Percentiles rank a stretch among this genome's conserved stretches.
Evolutionary conservation across 352 stramenopile genomes (phyloP).

Genomic region (Pythium insidiosum): DNA sequence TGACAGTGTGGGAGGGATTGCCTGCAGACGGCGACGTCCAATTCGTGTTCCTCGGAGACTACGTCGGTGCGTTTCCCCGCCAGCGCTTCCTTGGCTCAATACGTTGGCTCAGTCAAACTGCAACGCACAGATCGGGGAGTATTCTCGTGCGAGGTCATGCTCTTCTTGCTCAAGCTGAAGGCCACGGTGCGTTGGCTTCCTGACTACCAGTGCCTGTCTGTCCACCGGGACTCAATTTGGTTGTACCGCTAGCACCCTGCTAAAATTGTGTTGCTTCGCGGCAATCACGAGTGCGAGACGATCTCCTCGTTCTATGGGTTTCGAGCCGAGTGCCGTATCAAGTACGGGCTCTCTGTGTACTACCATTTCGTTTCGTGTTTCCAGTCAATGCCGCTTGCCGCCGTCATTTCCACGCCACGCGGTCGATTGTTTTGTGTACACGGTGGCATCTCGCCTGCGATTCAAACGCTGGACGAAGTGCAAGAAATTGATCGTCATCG

Average conservation of each 20-base stretch:
- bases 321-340: slow-evolving; percentile 65
- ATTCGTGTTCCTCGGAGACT: slow-evolving; percentile 72
- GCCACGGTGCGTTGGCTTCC: slow-evolving; percentile 28
- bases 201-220: too few species aligned
- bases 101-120: neutral
- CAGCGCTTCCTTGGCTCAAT: neutral
- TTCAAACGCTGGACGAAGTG: slow-evolving; percentile 43
- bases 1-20: neutral
- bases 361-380: slow-evolving; percentile 81
- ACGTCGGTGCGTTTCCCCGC: slow-evolving; percentile 35
- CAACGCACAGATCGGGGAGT: slow-evolving; percentile 40
- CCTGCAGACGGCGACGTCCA: slow-evolving; percentile 32
- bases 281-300: slow-evolving; percentile 81
- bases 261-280: slow-evolving; percentile 61
- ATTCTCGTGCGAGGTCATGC: slow-evolving; percentile 79
- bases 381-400: slow-evolving; percentile 58
- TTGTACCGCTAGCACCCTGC: slow-evolving; percentile 29
- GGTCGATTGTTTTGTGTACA: slow-evolving; percentile 66
- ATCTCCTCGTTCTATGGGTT: slow-evolving; percentile 86
- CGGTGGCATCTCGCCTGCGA: slow-evolving; percentile 50
- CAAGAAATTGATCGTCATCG: slow-evolving; percentile 48
- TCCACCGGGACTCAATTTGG: too few species aligned
- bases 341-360: slow-evolving; percentile 76
- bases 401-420: slow-evolving; percentile 32
- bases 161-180: slow-evolving; percentile 73